phyloP scores from a whole-genome alignment of 2,329 filamentous ascomycete genomes.

The Verticillium zaregamsianum region DNA sequence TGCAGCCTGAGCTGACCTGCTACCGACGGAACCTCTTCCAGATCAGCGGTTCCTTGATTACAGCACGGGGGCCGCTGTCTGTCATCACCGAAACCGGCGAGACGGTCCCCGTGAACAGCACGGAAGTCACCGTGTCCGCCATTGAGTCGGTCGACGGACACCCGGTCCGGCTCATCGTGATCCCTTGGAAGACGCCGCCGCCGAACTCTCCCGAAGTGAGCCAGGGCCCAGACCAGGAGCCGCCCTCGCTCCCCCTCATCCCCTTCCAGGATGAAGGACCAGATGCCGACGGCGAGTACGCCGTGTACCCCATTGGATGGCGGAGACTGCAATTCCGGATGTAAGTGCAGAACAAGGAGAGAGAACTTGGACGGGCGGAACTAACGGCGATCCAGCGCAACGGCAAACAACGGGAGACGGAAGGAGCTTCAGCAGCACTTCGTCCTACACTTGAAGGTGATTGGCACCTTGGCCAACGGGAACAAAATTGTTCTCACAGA shows the following conservation, averaged over 20 bases:
- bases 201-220: slow-evolving; percentile 67
- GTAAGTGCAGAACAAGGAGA: slow-evolving; percentile 33
- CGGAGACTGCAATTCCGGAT: slow-evolving; percentile 88
- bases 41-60: slow-evolving; percentile 83
- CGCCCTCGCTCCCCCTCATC: slow-evolving; percentile 72
- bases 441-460: slow-evolving; percentile 79
- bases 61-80: slow-evolving; percentile 73
- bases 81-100: slow-evolving; percentile 82
- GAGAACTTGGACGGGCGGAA: not conserved
- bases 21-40: slow-evolving; percentile 95
- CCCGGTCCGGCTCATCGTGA: slow-evolving; percentile 87
- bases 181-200: slow-evolving; percentile 95
- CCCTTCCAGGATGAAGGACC: slow-evolving; percentile 58
- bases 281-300: slow-evolving; percentile 70
- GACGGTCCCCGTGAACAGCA: slow-evolving; percentile 73
- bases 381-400: slow-evolving; percentile 54
- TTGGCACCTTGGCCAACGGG: slow-evolving; percentile 81
- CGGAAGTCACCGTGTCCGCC: slow-evolving; percentile 85
- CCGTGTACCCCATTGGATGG: slow-evolving; percentile 91
- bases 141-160: slow-evolving; percentile 95
- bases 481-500: slow-evolving; percentile 77
- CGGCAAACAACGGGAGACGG: slow-evolving; percentile 89
- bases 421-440: slow-evolving; percentile 98
- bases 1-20: slow-evolving; percentile 84
- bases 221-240: slow-evolving; percentile 74